Evolutionary conservation across 1,284 basidiomycete species (phyloP), one percentile per base, ranked within the genome.

Genomic region (Schizopora paradoxa): DNA sequence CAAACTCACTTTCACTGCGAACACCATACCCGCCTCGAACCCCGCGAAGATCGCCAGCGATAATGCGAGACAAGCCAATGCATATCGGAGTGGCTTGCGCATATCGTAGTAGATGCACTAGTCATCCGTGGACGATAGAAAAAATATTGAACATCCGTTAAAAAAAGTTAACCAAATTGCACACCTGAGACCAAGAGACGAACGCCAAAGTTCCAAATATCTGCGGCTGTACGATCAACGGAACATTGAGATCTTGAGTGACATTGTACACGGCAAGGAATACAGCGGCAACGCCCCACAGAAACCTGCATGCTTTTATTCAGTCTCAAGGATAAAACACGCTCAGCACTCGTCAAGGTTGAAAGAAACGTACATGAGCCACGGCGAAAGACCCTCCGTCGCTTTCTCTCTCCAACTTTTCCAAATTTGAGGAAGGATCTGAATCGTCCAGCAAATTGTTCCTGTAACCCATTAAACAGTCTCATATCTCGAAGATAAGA

Each of bases 151-250:
- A 41, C 6, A 21, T 2, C 26, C 6, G n/a, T 41, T 14, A 35
- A 41, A 14, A 11, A 45, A 31, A 25, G 35, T 25, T 3, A 23
- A 8, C 26, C 3, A 27, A 8, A 16, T n/a, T n/a, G 56, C 68
- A 27, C 29, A 77, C 79, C 67, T 83, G 81, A 0, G 70, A 73
- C 78, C 82, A 87, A 0, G 81, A 82, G 11, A 84, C 49, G 10
- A 82, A 68, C 2, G 73, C 68, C 18, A 91, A 65, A 13, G 71
- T 65, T 0, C 76, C 77, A 55, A 91, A 87, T 0, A 83, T 58
- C 55, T 91, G 87, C 1, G 87, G 86, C 58, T 91, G 87, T 2
- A 84, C 51, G 35, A 83, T 79, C 25, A 89, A 72, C 1, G 87
- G 86, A 21, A 90, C 76, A 56, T 83, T 88, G 44, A 89, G 67